Evolutionary conservation across 805 yeast species (phyloP).

Genomic region (Sungouiozyma ichnusensis): DNA sequence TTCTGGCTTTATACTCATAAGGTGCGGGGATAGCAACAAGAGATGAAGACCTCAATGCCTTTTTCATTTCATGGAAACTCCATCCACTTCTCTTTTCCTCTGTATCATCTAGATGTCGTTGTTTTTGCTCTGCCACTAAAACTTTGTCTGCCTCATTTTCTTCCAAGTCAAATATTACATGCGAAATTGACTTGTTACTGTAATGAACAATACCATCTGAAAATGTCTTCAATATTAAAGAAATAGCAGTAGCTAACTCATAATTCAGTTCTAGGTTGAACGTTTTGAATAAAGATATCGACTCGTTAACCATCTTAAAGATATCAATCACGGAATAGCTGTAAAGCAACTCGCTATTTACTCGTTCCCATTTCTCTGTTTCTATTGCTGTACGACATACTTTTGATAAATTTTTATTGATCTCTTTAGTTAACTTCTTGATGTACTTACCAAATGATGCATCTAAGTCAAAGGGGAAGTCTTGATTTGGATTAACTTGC

Average conservation of each 20-base stretch:
- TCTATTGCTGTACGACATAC: slow-evolving; percentile 47
- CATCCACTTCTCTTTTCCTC: slow-evolving; percentile 5
- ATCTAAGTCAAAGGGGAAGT: slow-evolving; percentile 49
- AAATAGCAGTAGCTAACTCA: slow-evolving; percentile 53
- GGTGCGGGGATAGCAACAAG: slow-evolving; percentile 38
- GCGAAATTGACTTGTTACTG: slow-evolving; percentile 29
- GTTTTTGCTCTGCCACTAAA: not conserved
- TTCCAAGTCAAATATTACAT: slow-evolving; percentile 34
- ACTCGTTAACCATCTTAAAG: slow-evolving; percentile 50
- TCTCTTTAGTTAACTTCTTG: slow-evolving; percentile 32
- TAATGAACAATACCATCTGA: slow-evolving; percentile 50
- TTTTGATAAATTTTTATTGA: slow-evolving; percentile 35
- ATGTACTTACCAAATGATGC: slow-evolving; percentile 41
- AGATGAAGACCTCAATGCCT: slow-evolving; percentile 34
- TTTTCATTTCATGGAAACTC: slow-evolving; percentile 38
- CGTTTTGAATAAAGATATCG: slow-evolving; percentile 43
- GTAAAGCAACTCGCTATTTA: slow-evolving; percentile 35
- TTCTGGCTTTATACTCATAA: slow-evolving; percentile 44
- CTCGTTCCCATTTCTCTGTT: slow-evolving; percentile 47
- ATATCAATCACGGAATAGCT: slow-evolving; percentile 61
- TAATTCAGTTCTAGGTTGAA: slow-evolving; percentile 57
- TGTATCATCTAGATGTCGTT: not conserved
- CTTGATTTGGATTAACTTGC: slow-evolving; percentile 35
- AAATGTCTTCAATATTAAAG: slow-evolving; percentile 50
- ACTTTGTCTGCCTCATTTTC: not conserved